Evolutionary conservation across 176 grass and related monocot species (phyloP).

Genomic region (Musa itinerans): DNA sequence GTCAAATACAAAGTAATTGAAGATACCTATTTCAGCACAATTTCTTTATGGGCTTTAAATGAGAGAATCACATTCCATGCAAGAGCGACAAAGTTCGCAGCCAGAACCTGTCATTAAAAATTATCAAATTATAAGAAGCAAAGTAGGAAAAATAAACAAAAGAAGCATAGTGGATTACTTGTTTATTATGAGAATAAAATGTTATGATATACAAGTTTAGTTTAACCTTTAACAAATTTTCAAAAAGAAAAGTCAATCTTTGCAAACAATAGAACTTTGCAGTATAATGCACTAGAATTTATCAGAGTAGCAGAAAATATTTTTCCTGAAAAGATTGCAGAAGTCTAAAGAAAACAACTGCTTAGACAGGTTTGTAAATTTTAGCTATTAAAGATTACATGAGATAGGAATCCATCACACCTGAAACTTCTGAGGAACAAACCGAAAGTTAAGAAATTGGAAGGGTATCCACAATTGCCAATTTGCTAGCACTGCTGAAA

Average conservation of each 20-base stretch:
- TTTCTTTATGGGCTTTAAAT: slow-evolving; percentile 71
- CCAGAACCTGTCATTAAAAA: slow-evolving; percentile 38
- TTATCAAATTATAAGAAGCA: not conserved
- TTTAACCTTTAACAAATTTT: not conserved
- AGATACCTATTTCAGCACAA: slow-evolving; percentile 46
- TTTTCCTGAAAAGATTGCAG: not conserved
- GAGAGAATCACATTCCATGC: slow-evolving; percentile 78
- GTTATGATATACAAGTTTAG: no score
- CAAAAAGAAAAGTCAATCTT: not conserved
- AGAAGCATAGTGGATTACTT: not conserved
- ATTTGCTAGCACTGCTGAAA: slow-evolving; percentile 66
- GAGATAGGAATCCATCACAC: slow-evolving; percentile 10
- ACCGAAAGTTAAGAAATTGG: slow-evolving; percentile 92
- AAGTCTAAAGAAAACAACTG: not conserved
- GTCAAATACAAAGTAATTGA: not conserved
- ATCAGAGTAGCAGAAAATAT: not conserved
- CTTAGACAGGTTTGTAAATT: not conserved
- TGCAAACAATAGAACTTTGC: no score
- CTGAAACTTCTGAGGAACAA: slow-evolving; percentile 89
- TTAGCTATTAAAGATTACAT: not conserved
- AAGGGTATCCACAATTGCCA: slow-evolving; percentile 98
- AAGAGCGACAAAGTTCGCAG: slow-evolving; percentile 64
- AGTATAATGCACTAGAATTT: not conserved
- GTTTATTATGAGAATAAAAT: no score
- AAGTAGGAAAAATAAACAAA: not conserved